Evolutionary conservation across 208 protist species (phyloP).

Genomic region (Leishmania tarentolae): DNA sequence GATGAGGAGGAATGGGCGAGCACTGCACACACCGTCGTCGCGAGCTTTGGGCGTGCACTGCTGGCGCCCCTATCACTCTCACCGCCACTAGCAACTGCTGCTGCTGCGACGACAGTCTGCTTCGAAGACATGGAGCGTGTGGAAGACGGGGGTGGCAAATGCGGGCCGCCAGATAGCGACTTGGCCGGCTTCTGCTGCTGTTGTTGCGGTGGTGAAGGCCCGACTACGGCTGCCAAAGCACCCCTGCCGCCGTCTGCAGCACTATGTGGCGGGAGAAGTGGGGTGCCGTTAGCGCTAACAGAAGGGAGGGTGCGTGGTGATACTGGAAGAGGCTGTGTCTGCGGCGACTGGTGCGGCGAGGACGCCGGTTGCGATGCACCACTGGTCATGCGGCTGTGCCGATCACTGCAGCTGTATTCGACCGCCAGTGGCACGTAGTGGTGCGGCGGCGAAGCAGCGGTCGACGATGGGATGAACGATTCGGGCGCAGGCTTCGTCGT

Average conservation of each 20-base stretch:
- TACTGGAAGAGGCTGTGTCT: neutral
- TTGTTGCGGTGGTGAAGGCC: neutral
- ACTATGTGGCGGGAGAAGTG: neutral
- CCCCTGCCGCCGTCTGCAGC: neutral
- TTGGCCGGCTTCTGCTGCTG: conserved; percentile 4
- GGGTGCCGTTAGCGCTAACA: neutral
- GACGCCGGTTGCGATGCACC: neutral
- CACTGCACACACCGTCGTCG: conserved; percentile 18
- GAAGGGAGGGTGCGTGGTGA: neutral
- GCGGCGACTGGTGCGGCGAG: neutral
- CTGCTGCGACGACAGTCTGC: conserved; percentile 5
- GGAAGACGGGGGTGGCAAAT: neutral
- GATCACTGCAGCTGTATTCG: neutral
- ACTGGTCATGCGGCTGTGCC: conserved; percentile 11
- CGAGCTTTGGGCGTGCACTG: neutral
- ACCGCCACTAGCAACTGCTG: neutral
- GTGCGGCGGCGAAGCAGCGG: conserved; percentile 5
- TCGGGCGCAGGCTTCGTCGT: neutral
- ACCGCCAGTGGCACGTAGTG: conserved; percentile 10
- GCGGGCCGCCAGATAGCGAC: conserved; percentile 5
- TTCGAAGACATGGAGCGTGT: conserved; percentile 3
- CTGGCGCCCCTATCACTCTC: conserved; percentile 1
- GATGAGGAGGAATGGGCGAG: conserved; percentile 7
- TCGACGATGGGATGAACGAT: neutral
- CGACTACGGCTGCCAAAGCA: neutral